Base-by-base conservation (phyloP, 2,329 filamentous ascomycete genomes). In the Fusarium denticulatum region DNA sequence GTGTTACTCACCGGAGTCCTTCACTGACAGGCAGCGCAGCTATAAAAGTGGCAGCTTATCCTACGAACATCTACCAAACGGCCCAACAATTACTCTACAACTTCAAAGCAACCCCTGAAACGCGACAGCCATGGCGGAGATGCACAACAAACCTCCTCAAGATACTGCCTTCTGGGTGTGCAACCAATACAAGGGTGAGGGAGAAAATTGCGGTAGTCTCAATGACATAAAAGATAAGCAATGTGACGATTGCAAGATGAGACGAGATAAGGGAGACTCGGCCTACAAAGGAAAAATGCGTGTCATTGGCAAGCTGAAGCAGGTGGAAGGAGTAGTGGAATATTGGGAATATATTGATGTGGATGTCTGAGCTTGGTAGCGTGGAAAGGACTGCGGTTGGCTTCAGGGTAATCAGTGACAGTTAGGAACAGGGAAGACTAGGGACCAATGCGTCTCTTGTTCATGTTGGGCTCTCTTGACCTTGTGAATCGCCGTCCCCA, bases 381-480 rank as follows among this genome's bases (percentile, higher is more conserved):
- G 20, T 6, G 20, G 20, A 6, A 28, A 20, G 2, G 20, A 11
- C 9, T 6, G 20, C 4, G 4, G 12, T 4, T 15, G 16, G n/a
- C 2, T 26, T 10, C 18, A 26, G 22, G 30, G 22, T 36, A 20
- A 7, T 12, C 5, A 0, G 0, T 13, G 28, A n/a, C 2, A 1
- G 0, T 16, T 4, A 2, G 3, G 9, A n/a, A 12, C 9, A 8
- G 7, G 10, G 14, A 16, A 28, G 13, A 28, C 13, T 11, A 20
- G 7, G 2, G 13, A 46, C 7, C 4, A 7, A 28, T 3, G 13
- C 8, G 1, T 22, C 43, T 28, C 3, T 22, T 46, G 4, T 22
- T 7, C 18, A 46, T 20, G 5, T 20, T 26, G 9, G 14, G 7
- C 4, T 9, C 13, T 3, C 0, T 13, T 11, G 7, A 11, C 6